Evolutionary conservation across 2,329 filamentous ascomycete species (phyloP).

Genomic region (Camptophora hylomeconis): DNA sequence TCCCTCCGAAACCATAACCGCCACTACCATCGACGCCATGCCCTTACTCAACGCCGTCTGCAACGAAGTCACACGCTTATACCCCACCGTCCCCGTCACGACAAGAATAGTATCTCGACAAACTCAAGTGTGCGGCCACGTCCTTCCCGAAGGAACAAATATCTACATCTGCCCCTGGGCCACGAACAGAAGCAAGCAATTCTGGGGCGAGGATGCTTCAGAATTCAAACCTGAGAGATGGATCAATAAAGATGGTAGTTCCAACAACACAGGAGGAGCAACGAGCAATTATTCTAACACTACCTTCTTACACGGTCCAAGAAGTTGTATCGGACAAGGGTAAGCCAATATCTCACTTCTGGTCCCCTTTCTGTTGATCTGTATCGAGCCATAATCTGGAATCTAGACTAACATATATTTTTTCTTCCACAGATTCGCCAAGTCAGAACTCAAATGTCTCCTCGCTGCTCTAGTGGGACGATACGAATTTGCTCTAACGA

Average conservation of each 20-base stretch:
- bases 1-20: constrained; percentile 12
- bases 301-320: constrained; percentile 65
- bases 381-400: too few species aligned
- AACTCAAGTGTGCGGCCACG: constrained; percentile 32
- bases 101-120: constrained; percentile 26
- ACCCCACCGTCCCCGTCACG: constrained; percentile 26
- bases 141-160: constrained; percentile 31
- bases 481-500: constrained; percentile 24
- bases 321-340: constrained; percentile 44
- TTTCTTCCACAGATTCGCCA: too few species aligned
- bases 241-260: constrained; percentile 46
- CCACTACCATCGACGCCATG: constrained; percentile 48
- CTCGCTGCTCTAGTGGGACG: constrained; percentile 26
- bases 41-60: constrained; percentile 40
- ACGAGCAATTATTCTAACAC: constrained; percentile 63
- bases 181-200: constrained; percentile 16
- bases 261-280: constrained; percentile 30
- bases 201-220: constrained; percentile 20
- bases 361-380: too few species aligned
- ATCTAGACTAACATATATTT: too few species aligned
- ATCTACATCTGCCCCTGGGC: constrained; percentile 30
- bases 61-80: constrained; percentile 26
- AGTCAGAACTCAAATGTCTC: constrained; percentile 27
- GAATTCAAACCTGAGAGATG: constrained; percentile 24
- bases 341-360: too few species aligned